Evolutionary conservation across 768 basidiomycete species (phyloP).

Genomic region (Suillus clintonianus): DNA sequence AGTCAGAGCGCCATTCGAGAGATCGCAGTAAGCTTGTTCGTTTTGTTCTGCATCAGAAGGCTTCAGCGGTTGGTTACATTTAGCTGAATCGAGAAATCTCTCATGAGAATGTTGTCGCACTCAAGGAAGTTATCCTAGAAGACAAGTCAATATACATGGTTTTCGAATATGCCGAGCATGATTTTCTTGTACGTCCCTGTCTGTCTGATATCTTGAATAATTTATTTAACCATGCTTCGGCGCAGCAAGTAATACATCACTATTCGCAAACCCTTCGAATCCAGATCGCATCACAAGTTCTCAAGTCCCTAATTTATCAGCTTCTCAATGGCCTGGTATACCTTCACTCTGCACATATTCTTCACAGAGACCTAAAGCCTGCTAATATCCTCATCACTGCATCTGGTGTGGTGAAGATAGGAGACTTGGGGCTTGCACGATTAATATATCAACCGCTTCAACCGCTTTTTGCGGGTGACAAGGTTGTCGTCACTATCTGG

Average conservation of each 20-base stretch:
- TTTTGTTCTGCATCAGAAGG: neutral
- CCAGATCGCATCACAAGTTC: constrained; percentile 71
- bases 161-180: constrained; percentile 98
- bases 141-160: constrained; percentile 99
- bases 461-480: constrained; percentile 90
- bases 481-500: constrained; percentile 99
- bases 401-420: constrained; percentile 90
- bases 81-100: constrained; percentile 88
- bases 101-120: constrained; percentile 88
- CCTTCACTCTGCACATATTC: constrained; percentile 91
- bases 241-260: constrained; percentile 97
- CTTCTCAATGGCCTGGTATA: constrained; percentile 93
- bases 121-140: constrained; percentile 94
- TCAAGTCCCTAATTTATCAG: constrained; percentile 94
- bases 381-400: constrained; percentile 97
- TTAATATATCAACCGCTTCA: constrained; percentile 91
- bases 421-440: constrained; percentile 94
- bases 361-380: constrained; percentile 97
- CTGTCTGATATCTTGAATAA: neutral
- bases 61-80: neutral
- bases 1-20: constrained; percentile 97
- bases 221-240: neutral
- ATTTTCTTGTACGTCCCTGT: constrained; percentile 77
- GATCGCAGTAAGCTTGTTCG: constrained; percentile 71
- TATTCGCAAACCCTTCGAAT: constrained; percentile 88